Percentiles rank a stretch among this genome's conserved stretches.
These are phyloP conservation scores for Fusarium sp. DNA, from an alignment of 2,329 filamentous ascomycete genomes.

Conservation along the genomic window DNA sequence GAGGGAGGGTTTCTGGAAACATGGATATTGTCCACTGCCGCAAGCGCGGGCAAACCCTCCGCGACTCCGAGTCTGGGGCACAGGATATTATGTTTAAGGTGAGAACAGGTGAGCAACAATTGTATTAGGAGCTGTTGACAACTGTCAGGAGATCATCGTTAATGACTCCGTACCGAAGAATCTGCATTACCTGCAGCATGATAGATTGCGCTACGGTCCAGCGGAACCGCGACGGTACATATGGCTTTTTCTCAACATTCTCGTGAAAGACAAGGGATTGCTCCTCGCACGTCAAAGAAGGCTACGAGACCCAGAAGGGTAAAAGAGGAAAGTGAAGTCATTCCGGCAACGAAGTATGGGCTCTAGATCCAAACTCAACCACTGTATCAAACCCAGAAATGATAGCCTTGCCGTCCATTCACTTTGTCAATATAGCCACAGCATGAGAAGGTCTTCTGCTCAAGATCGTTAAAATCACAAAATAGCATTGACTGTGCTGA, in stretches of 20 bases:
- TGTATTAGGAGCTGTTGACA: neutral
- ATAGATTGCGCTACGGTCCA: slow-evolving; percentile 43
- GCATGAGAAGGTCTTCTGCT: slow-evolving; percentile 7
- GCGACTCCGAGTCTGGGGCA: slow-evolving; percentile 34
- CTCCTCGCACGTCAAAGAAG: slow-evolving; percentile 13
- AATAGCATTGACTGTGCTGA: slow-evolving; percentile 24
- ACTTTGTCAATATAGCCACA: neutral
- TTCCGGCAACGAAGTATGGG: slow-evolving; percentile 19
- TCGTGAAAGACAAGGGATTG: slow-evolving; percentile 13
- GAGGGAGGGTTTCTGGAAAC: slow-evolving; percentile 32
- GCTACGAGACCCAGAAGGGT: slow-evolving; percentile 26
- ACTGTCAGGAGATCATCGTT: slow-evolving; percentile 6
- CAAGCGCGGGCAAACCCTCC: slow-evolving; percentile 26
- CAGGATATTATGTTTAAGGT: slow-evolving; percentile 19
- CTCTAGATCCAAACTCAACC: neutral
- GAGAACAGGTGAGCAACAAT: slow-evolving; percentile 17
- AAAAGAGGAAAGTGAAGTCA: slow-evolving; percentile 2
- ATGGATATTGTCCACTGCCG: slow-evolving; percentile 17
- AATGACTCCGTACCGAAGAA: neutral
- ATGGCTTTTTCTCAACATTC: slow-evolving; percentile 3
- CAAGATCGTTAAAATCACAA: slow-evolving; percentile 11
- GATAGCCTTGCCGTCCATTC: neutral
- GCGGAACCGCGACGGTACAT: slow-evolving; percentile 41
- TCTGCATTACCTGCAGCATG: neutral
- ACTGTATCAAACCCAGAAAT: neutral